Evolutionary conservation across 1,284 basidiomycete species (phyloP).

Genomic region (Ustilago xerochloae): DNA sequence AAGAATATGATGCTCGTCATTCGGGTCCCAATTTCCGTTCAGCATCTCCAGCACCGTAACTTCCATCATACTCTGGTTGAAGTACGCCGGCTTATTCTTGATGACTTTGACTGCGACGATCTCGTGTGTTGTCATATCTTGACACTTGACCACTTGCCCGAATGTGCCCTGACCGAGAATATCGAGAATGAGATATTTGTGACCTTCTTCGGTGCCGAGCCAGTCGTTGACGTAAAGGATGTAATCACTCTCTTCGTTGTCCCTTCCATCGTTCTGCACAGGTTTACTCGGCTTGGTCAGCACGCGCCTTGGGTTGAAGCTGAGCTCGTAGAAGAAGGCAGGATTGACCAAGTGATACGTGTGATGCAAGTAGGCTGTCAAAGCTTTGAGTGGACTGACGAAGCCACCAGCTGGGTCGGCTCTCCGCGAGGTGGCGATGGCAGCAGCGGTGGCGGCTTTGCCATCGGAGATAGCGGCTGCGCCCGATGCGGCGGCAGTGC

Average conservation of each 20-base stretch:
- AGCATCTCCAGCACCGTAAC: conserved; percentile 92
- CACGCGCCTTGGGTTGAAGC: conserved; percentile 66
- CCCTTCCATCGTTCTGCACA: conserved; percentile 66
- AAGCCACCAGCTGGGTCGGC: conserved; percentile 65
- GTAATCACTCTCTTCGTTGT: conserved; percentile 68
- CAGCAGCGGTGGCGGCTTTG: conserved; percentile 47
- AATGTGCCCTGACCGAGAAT: conserved; percentile 98
- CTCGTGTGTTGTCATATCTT: conserved; percentile 98
- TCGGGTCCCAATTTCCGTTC: conserved; percentile 74
- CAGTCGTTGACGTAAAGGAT: conserved; percentile 68
- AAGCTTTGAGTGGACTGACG: conserved; percentile 66
- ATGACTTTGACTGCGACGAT: conserved; percentile 99
- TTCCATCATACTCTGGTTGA: conserved; percentile 99
- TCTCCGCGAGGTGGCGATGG: conserved; percentile 43
- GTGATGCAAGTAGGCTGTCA: conserved; percentile 67
- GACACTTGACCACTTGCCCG: conserved; percentile 99
- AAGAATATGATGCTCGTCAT: conserved; percentile 95
- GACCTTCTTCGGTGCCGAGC: conserved; percentile 66
- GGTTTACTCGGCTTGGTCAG: conserved; percentile 67
- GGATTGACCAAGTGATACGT: conserved; percentile 68
- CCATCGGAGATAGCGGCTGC: conserved; percentile 50
- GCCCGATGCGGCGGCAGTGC: conserved; percentile 34
- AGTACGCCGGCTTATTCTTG: conserved; percentile 99
- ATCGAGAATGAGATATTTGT: conserved; percentile 94
- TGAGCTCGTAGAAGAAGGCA: conserved; percentile 67